These are phyloP conservation scores for Spathaspora passalidarum DNA, from an alignment of 805 yeast species.

Conservation along the genomic window DNA sequence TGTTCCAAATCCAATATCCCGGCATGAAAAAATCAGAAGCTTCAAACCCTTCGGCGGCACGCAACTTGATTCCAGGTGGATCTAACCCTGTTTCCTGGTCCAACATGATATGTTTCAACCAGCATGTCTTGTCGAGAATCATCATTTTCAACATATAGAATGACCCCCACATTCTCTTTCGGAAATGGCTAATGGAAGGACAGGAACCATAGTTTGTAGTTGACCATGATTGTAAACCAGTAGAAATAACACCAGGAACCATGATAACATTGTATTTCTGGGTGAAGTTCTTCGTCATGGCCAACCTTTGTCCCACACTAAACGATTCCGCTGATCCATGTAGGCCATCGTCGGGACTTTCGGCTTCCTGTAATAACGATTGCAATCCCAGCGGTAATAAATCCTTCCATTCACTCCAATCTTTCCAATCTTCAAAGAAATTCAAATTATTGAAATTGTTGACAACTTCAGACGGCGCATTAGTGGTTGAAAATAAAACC, in stretches of 20 bases:
- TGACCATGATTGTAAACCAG: slow-evolving; percentile 95
- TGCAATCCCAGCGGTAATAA: slow-evolving; percentile 65
- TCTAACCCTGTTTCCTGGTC: slow-evolving; percentile 92
- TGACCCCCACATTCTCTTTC: slow-evolving; percentile 95
- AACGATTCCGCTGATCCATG: slow-evolving; percentile 75
- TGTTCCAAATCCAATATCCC: slow-evolving; percentile 99
- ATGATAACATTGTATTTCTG: slow-evolving; percentile 78
- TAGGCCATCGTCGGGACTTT: slow-evolving; percentile 27
- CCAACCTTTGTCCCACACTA: slow-evolving; percentile 75
- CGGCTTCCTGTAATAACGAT: slow-evolving; percentile 56
- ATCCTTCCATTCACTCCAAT: slow-evolving; percentile 51
- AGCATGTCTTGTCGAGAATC: slow-evolving; percentile 88
- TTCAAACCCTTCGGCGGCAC: slow-evolving; percentile 96
- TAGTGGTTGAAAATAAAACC: slow-evolving; percentile 46
- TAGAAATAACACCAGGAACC: slow-evolving; percentile 95
- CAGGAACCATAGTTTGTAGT: slow-evolving; percentile 72
- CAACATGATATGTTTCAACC: slow-evolving; percentile 88
- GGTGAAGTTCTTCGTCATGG: slow-evolving; percentile 45
- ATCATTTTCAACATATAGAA: slow-evolving; percentile 91
- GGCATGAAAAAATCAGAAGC: slow-evolving; percentile 96
- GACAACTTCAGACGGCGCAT: slow-evolving; percentile 49
- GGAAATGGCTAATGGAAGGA: slow-evolving; percentile 78
- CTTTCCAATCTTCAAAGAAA: slow-evolving; percentile 67
- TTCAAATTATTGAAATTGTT: slow-evolving; percentile 55
- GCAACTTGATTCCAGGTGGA: slow-evolving; percentile 73